Base-by-base conservation (phyloP, 2,329 filamentous ascomycete species). In the Aspergillus luchuensis region DNA sequence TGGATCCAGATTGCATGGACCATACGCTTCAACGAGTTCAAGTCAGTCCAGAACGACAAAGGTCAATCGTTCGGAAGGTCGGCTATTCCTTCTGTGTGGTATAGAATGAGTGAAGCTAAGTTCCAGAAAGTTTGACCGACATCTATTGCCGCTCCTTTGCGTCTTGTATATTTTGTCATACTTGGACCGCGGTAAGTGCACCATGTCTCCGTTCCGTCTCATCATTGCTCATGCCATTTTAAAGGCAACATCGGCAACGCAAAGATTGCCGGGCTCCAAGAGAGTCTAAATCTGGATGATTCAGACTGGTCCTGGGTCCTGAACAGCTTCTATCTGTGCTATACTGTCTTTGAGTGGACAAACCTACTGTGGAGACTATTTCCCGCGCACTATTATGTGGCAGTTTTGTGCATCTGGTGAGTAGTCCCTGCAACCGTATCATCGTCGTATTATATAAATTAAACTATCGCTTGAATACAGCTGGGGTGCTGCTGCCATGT, bases 401-500 rank as follows among this genome's bases (percentile, higher is more conserved):
- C 66, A 5, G 23, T 47, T 2, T 45, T 69, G 3, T 71, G 66
- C 30, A 62, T 69, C 25, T 70, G 64, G 68, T 69, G 59, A 60
- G 67, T 21, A 10, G 5, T 11, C 13, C 2, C 8, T 5, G 4
- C n/a, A 30, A 13, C 11, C 15, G 4, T 5, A 30, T 8, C 11
- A 11, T 7, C 6, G 11, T n/a, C 28, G 19, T 30, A 38, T 1
- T 3, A 17, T 33, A 25, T 10, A 39, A 47, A 54, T 38, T 57
- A 7, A 63, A 5, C 19, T 4, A 15, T n/a, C 13, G 10, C 10
- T 0, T 41, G 38, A 13, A 17, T 47, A 43, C 33, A 71, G 67
- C 41, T 70, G 66, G 69, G 69, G 69, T 13, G 61, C 66, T 17
- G 65, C 67, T 0, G 69, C 68, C 15, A 70, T 71, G 68, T 71